phyloP scores from a whole-genome alignment of 23 red algal species.

The Rhodosorus marinus region DNA sequence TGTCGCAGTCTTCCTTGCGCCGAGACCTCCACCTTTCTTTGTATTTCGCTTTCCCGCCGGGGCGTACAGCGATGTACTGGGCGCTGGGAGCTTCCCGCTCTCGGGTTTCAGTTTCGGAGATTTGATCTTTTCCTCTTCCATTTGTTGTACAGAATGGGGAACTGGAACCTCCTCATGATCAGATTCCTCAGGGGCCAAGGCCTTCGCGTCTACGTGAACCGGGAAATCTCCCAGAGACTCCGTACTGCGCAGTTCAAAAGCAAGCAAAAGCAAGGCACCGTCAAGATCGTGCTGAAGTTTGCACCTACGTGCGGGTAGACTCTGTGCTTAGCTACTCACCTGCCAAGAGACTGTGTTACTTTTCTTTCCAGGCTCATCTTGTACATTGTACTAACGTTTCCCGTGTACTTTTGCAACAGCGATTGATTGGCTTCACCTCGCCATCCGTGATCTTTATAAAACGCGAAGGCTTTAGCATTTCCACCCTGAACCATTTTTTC shows the following conservation, averaged over 20 bases:
- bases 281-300: not conserved
- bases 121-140: not conserved
- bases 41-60: not conserved
- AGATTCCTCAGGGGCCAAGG: not conserved
- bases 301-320: not conserved
- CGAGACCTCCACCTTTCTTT: not conserved
- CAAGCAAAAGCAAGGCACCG: not conserved
- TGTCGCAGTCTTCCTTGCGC: not conserved
- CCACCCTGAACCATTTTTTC: conserved; percentile 45
- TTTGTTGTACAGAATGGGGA: too few species aligned
- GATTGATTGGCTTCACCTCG: conserved; percentile 1
- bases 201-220: not conserved
- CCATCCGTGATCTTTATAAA: conserved; percentile 25
- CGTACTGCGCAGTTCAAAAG: not conserved
- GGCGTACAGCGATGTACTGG: not conserved
- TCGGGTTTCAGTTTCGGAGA: not conserved
- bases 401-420: conserved; percentile 13
- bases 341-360: not conserved
- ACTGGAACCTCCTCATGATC: too few species aligned
- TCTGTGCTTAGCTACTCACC: not conserved
- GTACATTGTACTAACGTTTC: conserved; percentile 14
- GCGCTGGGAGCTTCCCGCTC: not conserved
- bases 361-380: conserved; percentile 9
- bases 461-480: conserved; percentile 16
- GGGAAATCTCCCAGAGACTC: not conserved